Evolutionary conservation across 2,329 filamentous ascomycete genomes (phyloP).

Genomic region (Pseudogymnoascus sp.): DNA sequence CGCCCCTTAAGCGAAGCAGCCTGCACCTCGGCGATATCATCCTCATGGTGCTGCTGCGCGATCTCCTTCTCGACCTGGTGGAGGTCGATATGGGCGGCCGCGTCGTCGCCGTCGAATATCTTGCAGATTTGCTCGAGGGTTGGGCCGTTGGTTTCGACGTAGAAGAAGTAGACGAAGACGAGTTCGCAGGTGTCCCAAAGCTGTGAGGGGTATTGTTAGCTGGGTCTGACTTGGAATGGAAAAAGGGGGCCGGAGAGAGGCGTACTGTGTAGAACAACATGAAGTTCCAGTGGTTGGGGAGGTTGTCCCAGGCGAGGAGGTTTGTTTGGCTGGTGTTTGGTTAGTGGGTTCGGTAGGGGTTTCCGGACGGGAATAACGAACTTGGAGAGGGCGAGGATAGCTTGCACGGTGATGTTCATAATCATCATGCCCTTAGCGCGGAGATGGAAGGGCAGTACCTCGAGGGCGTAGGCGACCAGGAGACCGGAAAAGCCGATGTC

Average conservation of each 20-base stretch:
- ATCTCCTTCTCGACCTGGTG: slow-evolving; percentile 51
- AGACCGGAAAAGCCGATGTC: slow-evolving; percentile 51
- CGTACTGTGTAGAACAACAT: slow-evolving; percentile 58
- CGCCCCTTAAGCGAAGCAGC: background rate
- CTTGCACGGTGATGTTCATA: slow-evolving; percentile 47
- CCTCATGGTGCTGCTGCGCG: slow-evolving; percentile 19
- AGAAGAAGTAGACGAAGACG: slow-evolving; percentile 58
- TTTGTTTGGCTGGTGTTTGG: slow-evolving; percentile 49
- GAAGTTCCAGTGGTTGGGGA: slow-evolving; percentile 57
- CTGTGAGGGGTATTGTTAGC: slow-evolving; percentile 18
- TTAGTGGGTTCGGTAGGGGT: slow-evolving; percentile 25
- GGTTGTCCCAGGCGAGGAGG: slow-evolving; percentile 53
- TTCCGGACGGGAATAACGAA: slow-evolving; percentile 54
- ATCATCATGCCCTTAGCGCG: slow-evolving; percentile 41
- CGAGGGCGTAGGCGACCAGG: slow-evolving; percentile 48
- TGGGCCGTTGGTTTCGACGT: slow-evolving; percentile 63
- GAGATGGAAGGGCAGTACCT: slow-evolving; percentile 46
- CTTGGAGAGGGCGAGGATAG: slow-evolving; percentile 34
- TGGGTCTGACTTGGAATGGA: background rate
- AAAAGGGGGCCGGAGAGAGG: slow-evolving; percentile 11
- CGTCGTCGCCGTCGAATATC: slow-evolving; percentile 62
- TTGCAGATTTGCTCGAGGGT: slow-evolving; percentile 65
- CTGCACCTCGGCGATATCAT: background rate
- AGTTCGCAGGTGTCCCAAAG: slow-evolving; percentile 56
- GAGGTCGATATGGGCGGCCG: slow-evolving; percentile 49